Base-by-base conservation (phyloP, 768 basidiomycete species). In the Xanthoconium stramineum region DNA sequence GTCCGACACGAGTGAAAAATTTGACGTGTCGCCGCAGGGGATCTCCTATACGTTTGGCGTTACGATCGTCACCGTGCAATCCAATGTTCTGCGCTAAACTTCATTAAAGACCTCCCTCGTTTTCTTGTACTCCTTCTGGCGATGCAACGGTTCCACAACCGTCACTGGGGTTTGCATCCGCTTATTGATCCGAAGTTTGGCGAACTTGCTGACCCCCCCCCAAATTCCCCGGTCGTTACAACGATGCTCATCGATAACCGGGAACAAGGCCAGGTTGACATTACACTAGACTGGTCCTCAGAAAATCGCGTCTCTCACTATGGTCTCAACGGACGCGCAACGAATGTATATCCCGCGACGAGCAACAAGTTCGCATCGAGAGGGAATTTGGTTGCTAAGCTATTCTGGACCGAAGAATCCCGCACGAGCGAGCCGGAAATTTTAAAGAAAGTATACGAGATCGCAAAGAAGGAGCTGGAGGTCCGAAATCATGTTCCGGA, bases 11-110 rank as follows among this genome's bases (percentile, higher is more conserved):
- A 38, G 11, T 13, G 24, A 24, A 24, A 24, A 24, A 20, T n/a
- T 7, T 43, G 28, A 44, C 43, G 43, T 29, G 35, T 28, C 17
- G 47, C 4, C 3, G 14, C 33, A 48, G 47, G 47, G 20, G 12
- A 17, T 48, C 10, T 38, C 8, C 1, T 50, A 7, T 12, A 5
- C 7, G 9, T 60, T 19, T 57, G 49, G 59, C 48, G 28, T n/a
- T 60, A 53, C 5, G 51, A 60, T 47, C 47, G 44, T 32, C 47
- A 57, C 15, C 0, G 29, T 5, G 7, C 33, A 8, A 57, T 60
- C 28, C n/a, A 14, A 8, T 47, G 2, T 9, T 35, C 47, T 3
- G 20, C 12, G 33, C 13, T 47, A 13, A 47, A 47, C 33, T 47
- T 47, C 20, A 36, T 47, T 36, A 33, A 47, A 47, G 47, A 47